Base-by-base conservation (phyloP, 2,329 filamentous ascomycete genomes). In the Curvularia hawaiiensis region DNA sequence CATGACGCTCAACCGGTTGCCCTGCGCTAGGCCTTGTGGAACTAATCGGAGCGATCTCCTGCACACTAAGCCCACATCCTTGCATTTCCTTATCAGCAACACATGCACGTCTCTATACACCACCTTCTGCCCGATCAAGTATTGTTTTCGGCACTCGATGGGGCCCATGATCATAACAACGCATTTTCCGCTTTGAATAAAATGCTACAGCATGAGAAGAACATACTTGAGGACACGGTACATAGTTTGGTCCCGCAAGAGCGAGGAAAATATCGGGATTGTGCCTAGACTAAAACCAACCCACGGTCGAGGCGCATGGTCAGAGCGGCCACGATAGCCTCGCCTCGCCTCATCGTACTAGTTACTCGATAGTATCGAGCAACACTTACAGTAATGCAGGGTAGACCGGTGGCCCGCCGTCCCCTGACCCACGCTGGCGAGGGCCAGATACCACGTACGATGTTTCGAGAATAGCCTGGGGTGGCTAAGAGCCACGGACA, bases 301-400 rank as follows among this genome's bases (percentile, higher is more conserved):
- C 56, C 47, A 61, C 30, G 58, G 58, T 53, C 52, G 54, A 63
- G 57, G 55, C 56, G 60, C 59, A 54, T 55, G 58, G 63, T 61
- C 60, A 64, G 59, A 65, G 18, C 40, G 54, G 56, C 58, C 46
- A 61, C 55, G 68, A 74, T 74, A 72, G 67, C 65, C 63, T 71
- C 63, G 67, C 65, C 63, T 71, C 63, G 67, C 64, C 30, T 54
- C 43, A 39, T 54, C 49, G 33, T 45, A 59, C 64, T 44, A 35
- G 35, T 59, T 52, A 56, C 56, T 59, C 56, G 59, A 70, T 70
- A 64, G 60, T 63, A 75, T 76, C 71, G 71, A 76, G 74, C 75
- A 75, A 75, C 50, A 45, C 58, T 38, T 38, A 38, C 35, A 38
- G 18, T 43, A 48, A 43, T 38, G 40, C 52, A 54, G 50, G 54